Evolutionary conservation across 768 basidiomycete species (phyloP).

Genomic region (Auricularia cornea): DNA sequence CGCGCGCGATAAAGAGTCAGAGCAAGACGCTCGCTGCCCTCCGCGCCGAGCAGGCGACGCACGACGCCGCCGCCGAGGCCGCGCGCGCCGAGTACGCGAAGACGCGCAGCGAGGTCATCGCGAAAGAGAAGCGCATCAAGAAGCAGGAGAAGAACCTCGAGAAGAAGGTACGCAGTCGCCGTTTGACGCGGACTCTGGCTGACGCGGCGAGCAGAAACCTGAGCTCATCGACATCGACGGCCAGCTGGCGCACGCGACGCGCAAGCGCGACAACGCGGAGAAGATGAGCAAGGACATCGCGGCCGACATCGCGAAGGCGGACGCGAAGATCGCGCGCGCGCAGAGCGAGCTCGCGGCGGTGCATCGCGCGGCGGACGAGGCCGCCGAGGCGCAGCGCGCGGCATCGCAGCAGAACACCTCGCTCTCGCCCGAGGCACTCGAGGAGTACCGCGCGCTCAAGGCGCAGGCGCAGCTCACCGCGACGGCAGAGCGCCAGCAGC

Average conservation of each 20-base stretch:
- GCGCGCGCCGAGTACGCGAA: conserved; percentile 77
- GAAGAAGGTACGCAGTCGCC: conserved; percentile 49
- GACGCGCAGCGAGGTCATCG: conserved; percentile 63
- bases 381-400: conserved; percentile 67
- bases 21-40: conserved; percentile 64
- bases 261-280: conserved; percentile 66
- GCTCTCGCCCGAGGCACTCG: conserved; percentile 73
- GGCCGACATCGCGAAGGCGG: conserved; percentile 47
- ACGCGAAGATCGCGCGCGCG: conserved; percentile 45
- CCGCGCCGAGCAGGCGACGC: conserved; percentile 56
- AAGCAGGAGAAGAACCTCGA: conserved; percentile 86
- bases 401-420: conserved; percentile 68
- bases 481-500: conserved; percentile 76
- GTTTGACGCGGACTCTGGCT: background rate
- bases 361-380: conserved; percentile 60
- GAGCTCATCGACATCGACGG: conserved; percentile 77
- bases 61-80: conserved; percentile 63
- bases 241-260: conserved; percentile 76
- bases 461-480: conserved; percentile 69
- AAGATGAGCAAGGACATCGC: conserved; percentile 54
- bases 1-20: conserved; percentile 58
- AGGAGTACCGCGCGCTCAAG: conserved; percentile 85
- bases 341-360: conserved; percentile 61
- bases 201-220: conserved; percentile 57
- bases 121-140: conserved; percentile 82